Conservation (phyloP, 768 basidiomycete genomes). For the Rhodotorula toruloides region DNA sequence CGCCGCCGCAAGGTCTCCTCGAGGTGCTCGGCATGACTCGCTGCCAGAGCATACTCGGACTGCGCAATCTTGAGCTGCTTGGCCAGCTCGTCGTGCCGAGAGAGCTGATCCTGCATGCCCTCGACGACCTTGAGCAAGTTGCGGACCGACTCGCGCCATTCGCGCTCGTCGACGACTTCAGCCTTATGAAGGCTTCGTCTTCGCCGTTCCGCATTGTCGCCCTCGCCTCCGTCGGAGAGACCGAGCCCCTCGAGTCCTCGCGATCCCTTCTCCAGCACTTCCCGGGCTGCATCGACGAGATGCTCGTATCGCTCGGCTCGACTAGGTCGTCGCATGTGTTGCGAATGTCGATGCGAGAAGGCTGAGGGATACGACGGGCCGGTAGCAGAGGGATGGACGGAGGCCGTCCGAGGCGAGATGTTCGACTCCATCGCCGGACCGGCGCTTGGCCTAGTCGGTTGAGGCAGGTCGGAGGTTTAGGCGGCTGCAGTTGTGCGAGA, state of each 20-base stretch:
- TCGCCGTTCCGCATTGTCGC: background rate
- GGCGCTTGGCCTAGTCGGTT: too few species aligned
- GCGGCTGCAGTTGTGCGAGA: background rate
- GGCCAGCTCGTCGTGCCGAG: slow-evolving; percentile 36
- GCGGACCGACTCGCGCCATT: slow-evolving; percentile 29
- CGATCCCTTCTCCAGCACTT: background rate
- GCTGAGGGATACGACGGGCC: background rate
- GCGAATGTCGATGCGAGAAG: background rate
- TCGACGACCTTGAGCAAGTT: slow-evolving; percentile 34
- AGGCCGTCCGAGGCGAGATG: background rate
- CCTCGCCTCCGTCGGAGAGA: background rate
- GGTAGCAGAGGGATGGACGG: background rate
- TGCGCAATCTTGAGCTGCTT: slow-evolving; percentile 38
- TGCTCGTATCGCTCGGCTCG: slow-evolving; percentile 5
- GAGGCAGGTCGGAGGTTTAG: background rate
- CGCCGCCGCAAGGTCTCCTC: slow-evolving; percentile 33
- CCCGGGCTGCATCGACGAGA: background rate
- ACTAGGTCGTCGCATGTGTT: background rate
- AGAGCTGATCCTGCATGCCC: slow-evolving; percentile 34
- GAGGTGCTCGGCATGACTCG: slow-evolving; percentile 34
- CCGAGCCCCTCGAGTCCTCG: background rate
- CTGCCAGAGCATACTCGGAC: slow-evolving; percentile 35
- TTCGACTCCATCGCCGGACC: background rate
- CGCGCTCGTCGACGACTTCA: background rate
- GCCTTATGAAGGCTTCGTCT: background rate